Conservation (phyloP, 202 grass and related monocot genomes). For the Elaeis oleifera region DNA sequence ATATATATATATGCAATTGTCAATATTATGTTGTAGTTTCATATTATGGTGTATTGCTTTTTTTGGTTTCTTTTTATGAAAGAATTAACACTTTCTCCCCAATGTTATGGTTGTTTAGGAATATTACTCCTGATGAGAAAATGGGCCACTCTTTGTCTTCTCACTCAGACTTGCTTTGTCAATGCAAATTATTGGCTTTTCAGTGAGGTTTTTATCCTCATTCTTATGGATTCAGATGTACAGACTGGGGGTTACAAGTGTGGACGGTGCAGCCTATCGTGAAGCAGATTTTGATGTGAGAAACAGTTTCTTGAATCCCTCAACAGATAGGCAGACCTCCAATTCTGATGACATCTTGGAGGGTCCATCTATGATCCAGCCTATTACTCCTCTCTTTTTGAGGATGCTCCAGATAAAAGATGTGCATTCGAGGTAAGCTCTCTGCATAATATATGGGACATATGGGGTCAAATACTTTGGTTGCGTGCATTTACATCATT, state of each 20-base stretch:
- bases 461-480: no score
- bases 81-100: no score
- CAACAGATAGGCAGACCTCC: conserved; percentile 55
- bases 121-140: conserved; percentile 71
- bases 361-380: conserved; percentile 90
- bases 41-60: not conserved
- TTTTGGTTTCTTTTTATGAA: not conserved
- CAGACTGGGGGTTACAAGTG: conserved; percentile 58
- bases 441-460: no score
- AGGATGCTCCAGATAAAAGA: conserved; percentile 61
- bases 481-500: no score
- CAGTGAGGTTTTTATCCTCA: conserved; percentile 83
- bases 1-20: no score
- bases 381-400: conserved; percentile 92
- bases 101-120: conserved; percentile 40
- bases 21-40: no score
- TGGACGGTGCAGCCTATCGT: conserved; percentile 36
- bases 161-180: conserved; percentile 77
- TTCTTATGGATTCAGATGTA: conserved; percentile 99
- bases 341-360: conserved; percentile 83
- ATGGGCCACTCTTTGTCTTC: conserved; percentile 61
- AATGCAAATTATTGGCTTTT: conserved; percentile 99
- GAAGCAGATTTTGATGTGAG: conserved; percentile 59
- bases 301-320: conserved; percentile 75
- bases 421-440: conserved; percentile 54